A percentile compares a stretch with the other conserved stretches of the same genome.
These are phyloP conservation scores for Phytophthora uliginosa DNA, from an alignment of 352 stramenopile genomes.

Conservation along the genomic window DNA sequence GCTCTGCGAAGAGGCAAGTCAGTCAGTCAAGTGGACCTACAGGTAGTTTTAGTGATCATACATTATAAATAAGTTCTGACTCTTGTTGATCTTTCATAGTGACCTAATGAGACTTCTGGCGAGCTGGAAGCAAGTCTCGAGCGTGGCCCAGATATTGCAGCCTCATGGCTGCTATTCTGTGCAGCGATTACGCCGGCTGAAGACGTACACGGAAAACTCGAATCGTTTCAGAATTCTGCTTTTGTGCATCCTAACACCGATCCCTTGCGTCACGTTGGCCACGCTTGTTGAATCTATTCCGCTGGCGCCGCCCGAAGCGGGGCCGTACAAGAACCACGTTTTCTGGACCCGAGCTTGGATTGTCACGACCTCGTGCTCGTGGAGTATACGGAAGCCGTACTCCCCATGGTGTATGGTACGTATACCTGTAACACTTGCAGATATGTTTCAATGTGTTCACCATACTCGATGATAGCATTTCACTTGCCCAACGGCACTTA, in stretches of 20 bases:
- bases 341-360: conserved; percentile 2
- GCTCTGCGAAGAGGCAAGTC: no score
- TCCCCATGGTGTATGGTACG: conserved; percentile 40
- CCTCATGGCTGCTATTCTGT: neutral
- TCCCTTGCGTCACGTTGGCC: neutral
- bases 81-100: no score
- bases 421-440: neutral
- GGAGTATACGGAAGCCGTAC: conserved; percentile 44
- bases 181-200: neutral
- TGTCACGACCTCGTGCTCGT: conserved; percentile 31
- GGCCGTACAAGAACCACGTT: conserved; percentile 2
- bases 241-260: neutral
- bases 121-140: neutral
- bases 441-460: neutral
- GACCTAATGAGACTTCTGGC: neutral
- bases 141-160: neutral
- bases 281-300: neutral
- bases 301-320: neutral
- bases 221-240: neutral
- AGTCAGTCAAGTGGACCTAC: no score
- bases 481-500: conserved; percentile 6
- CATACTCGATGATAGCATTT: conserved; percentile 10
- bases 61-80: neutral
- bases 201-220: neutral
- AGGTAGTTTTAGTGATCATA: no score